These are phyloP conservation scores for Trametes cubensis DNA, from an alignment of 768 basidiomycete species.

Conservation along the genomic window DNA sequence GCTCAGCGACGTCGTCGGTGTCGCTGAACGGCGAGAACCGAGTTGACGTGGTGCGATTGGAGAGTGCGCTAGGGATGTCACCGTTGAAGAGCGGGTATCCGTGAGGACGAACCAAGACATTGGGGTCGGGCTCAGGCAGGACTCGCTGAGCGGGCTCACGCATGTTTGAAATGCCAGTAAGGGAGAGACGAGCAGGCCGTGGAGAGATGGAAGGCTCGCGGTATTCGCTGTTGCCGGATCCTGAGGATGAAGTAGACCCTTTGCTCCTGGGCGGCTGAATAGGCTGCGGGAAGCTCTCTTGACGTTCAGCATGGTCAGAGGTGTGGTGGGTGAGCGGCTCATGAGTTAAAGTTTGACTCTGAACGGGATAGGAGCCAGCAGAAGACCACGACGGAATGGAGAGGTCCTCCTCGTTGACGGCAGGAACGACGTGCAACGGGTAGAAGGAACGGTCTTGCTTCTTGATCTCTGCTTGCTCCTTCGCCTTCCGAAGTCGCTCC, in stretches of 20 bases:
- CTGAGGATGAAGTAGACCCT: constrained; percentile 22
- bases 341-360: constrained; percentile 14
- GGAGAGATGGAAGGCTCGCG: constrained; percentile 28
- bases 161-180: constrained; percentile 31
- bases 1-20: constrained; percentile 32
- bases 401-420: constrained; percentile 27
- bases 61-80: constrained; percentile 38
- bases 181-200: constrained; percentile 30
- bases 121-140: constrained; percentile 19
- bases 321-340: constrained; percentile 25
- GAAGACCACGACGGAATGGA: constrained; percentile 24
- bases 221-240: constrained; percentile 21
- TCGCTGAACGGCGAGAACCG: constrained; percentile 62
- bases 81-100: constrained; percentile 47
- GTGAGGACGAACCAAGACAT: constrained; percentile 36
- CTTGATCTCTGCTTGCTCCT: constrained; percentile 57
- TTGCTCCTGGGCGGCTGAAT: constrained; percentile 17
- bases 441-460: constrained; percentile 46
- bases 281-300: constrained; percentile 27
- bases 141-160: constrained; percentile 23
- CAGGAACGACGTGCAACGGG: constrained; percentile 33
- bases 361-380: constrained; percentile 6
- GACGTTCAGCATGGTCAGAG: constrained; percentile 22
- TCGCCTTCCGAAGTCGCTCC: constrained; percentile 58
- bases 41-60: constrained; percentile 28